These are phyloP conservation scores for Strigomonas culicis DNA, from an alignment of 208 protist species.

Conservation along the genomic window DNA sequence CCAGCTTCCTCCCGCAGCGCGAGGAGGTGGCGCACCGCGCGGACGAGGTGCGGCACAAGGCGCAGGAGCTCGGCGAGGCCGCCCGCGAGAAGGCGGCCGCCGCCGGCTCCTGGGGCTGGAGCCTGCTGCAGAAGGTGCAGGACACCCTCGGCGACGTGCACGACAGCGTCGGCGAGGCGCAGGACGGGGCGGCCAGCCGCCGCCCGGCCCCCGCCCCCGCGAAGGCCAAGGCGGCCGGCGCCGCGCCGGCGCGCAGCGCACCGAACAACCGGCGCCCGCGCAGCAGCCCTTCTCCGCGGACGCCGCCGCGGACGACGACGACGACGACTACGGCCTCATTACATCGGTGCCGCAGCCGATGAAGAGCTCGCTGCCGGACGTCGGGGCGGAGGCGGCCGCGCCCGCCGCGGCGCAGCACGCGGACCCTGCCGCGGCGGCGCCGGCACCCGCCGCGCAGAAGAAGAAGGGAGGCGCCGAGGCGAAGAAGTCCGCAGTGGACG, in stretches of 20 bases:
- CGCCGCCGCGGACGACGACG: conserved; percentile 29
- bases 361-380: conserved; percentile 3
- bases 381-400: conserved; percentile 14
- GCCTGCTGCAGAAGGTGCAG: conserved; percentile 45
- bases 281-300: conserved; percentile 30
- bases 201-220: background rate
- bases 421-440: background rate
- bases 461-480: background rate
- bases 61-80: conserved; percentile 43
- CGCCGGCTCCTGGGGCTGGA: conserved; percentile 65
- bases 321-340: conserved; percentile 64
- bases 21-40: conserved; percentile 16
- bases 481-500: conserved; percentile 21
- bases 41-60: conserved; percentile 36
- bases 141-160: conserved; percentile 36
- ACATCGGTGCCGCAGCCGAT: conserved; percentile 20
- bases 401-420: background rate
- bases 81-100: conserved; percentile 44
- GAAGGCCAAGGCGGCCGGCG: background rate
- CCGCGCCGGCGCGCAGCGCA: conserved; percentile 3
- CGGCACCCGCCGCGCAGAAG: conserved; percentile 3
- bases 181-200: background rate
- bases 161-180: background rate
- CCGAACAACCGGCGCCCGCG: background rate
- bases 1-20: conserved; percentile 15